A percentile compares a stretch with the other conserved stretches of the same genome.
Evolutionary conservation across 2,329 filamentous ascomycete species (phyloP).

Genomic region (Boeremia lycopersici): DNA sequence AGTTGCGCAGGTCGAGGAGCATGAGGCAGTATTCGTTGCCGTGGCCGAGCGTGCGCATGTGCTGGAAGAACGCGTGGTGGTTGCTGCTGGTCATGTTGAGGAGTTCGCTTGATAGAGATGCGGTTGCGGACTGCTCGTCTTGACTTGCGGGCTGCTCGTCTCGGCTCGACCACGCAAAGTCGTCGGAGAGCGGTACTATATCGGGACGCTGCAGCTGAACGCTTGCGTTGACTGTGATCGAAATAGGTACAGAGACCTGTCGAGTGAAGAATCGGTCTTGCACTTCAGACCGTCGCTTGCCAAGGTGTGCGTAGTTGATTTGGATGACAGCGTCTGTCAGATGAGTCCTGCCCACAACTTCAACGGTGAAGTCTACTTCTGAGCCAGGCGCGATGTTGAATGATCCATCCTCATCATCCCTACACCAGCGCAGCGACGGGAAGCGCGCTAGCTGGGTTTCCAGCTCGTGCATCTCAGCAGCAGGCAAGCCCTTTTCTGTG

Average conservation of each 20-base stretch:
- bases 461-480: conserved; percentile 83
- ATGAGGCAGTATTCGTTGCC: conserved; percentile 74
- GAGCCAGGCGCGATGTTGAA: conserved; percentile 69
- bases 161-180: conserved; percentile 67
- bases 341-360: conserved; percentile 85
- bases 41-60: conserved; percentile 50
- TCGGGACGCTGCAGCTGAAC: conserved; percentile 83
- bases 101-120: not conserved
- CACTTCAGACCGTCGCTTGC: conserved; percentile 69
- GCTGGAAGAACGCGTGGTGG: conserved; percentile 54
- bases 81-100: conserved; percentile 43
- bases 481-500: conserved; percentile 75
- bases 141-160: conserved; percentile 34
- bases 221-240: conserved; percentile 89
- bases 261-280: conserved; percentile 80
- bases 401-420: conserved; percentile 54
- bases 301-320: conserved; percentile 85
- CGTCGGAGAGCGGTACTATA: conserved; percentile 72
- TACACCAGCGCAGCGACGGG: conserved; percentile 62
- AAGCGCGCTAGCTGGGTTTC: conserved; percentile 78
- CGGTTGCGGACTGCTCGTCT: not conserved
- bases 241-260: conserved; percentile 79
- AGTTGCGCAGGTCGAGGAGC: conserved; percentile 83
- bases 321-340: conserved; percentile 80
- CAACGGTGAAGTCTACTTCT: conserved; percentile 76